Conservation (phyloP, 192 early-diverging fungal genomes). For the Mortierella claussenii region DNA sequence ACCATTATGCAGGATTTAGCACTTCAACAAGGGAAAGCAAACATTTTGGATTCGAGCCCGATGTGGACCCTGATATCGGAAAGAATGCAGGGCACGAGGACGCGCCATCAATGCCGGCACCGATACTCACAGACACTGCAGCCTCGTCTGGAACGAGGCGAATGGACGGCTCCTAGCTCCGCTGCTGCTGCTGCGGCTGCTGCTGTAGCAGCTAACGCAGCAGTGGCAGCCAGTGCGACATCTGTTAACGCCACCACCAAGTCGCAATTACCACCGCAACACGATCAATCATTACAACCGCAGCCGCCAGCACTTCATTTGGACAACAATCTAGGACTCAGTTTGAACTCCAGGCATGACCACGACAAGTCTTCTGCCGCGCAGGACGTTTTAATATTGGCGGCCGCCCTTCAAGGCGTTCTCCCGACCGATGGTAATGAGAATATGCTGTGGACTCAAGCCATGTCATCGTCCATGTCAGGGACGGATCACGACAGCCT, state of each 20-base stretch:
- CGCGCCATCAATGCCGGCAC: slow-evolving; percentile 49
- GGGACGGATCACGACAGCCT: not conserved
- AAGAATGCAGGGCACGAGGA: slow-evolving; percentile 48
- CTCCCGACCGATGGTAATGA: slow-evolving; percentile 7
- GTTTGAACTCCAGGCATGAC: not conserved
- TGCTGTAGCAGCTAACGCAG: slow-evolving; percentile 43
- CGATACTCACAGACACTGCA: slow-evolving; percentile 50
- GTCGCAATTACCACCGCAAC: slow-evolving; percentile 21
- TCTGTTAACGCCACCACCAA: slow-evolving; percentile 1
- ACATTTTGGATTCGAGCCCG: slow-evolving; percentile 46
- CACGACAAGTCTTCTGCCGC: slow-evolving; percentile 16
- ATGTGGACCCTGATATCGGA: slow-evolving; percentile 53
- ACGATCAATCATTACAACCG: slow-evolving; percentile 12
- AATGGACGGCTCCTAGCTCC: slow-evolving; percentile 51
- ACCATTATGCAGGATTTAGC: slow-evolving; percentile 52
- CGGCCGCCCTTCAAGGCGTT: slow-evolving; percentile 41
- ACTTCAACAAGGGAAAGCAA: slow-evolving; percentile 41
- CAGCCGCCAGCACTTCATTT: slow-evolving; percentile 3
- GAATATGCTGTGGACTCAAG: slow-evolving; percentile 41
- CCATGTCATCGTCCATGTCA: slow-evolving; percentile 13
- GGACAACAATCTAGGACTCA: slow-evolving; percentile 11
- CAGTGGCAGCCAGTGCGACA: slow-evolving; percentile 24
- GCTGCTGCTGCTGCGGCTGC: slow-evolving; percentile 45
- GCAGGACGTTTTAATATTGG: slow-evolving; percentile 42
- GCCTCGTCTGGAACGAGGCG: slow-evolving; percentile 48